Base-by-base conservation (phyloP, 2,329 filamentous ascomycete species). In the Calonectria pauciramosa region DNA sequence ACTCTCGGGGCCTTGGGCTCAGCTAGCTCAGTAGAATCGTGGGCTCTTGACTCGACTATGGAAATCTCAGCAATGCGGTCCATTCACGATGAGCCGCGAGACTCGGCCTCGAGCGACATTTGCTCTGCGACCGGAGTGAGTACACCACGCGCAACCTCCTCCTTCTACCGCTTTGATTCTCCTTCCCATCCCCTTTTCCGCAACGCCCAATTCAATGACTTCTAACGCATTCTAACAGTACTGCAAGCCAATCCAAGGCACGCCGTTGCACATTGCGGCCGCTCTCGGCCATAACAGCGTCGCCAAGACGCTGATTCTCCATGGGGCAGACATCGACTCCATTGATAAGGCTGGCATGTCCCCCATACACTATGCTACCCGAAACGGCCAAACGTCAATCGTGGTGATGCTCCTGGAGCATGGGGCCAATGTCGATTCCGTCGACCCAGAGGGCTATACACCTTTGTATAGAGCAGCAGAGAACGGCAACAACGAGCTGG, bases 321-420 rank as follows among this genome's bases (percentile, higher is more conserved):
- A 67, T 52, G 64, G 64, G 47, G 64, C 64, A 3, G 64, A 67
- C 13, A 54, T 67, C 14, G 36, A 67, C 47, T 51, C n/a, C 32
- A 30, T 67, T n/a, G 64, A 67, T 52, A 67, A 52, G n/a, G 64
- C 64, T 26, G 47, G 64, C n/a, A 32, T 67, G 30, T 67, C 64
- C 20, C 64, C 64, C 16, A 67, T 67, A 14, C 64, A 67, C 14
- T 67, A 67, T 28, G 64, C 64, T 14, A 67, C 64, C 13, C 64
- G 64, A 36, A 67, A 52, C 47, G 49, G 49, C 32, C 64, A 67
- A 23, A 38, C 47, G 1, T 26, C 64, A 11, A 54, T 54, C 14
- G 64, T 67, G n/a, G 23, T 52, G 18, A 54, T 52, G 64, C 64
- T 67, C n/a, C 49, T 67, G 9, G 64, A 67, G 14, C 44, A 67